Base-by-base conservation (phyloP, 2,329 filamentous ascomycete species). In the Xylaria sp. region DNA sequence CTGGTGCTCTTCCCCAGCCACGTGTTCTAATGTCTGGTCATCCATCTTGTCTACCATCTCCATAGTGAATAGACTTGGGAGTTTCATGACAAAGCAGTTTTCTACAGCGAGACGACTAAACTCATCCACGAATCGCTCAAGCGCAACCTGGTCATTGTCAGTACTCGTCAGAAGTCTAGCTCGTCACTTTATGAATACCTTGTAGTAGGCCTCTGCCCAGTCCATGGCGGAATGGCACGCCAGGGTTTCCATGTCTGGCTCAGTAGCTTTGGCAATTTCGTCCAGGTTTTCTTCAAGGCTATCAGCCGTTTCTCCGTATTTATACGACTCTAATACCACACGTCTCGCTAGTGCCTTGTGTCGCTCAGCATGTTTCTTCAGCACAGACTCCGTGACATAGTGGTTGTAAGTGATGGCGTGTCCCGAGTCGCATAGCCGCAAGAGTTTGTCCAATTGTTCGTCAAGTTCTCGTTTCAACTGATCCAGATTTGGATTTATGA, bases 401-500 rank as follows among this genome's bases (percentile, higher is more conserved):
- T 30, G 72, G 53, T 81, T 79, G 69, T 81, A 81, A 0, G 79
- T 81, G 48, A 81, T 80, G 0, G 79, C 77, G 53, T 81, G 79
- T 0, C 69, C 57, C 0, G 68, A 59, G 0, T 62, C 17, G 47
- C 77, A 72, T 4, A 73, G 70, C 17, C 36, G 39, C 19, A 78
- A 48, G 9, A 36, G 11, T 14, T 55, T 5, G 27, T 51, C 21
- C 67, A 24, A 21, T 50, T 12, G 9, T 24, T 50, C n/a, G 24
- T 6, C 11, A 50, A 50, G 5, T 2, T 50, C 21, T 8, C 19
- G 47, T 24, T 12, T 50, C 21, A 50, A 24, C n/a, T 9, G 47
- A 50, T 9, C 5, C n/a, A 50, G 4, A 24, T n/a, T 50, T 24
- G 21, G 47, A 7, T 21, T 24, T 8, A 50, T 50, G 8, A 42